phyloP scores from a whole-genome alignment of 139 green algal genomes.

The Picochlorum sp. region DNA sequence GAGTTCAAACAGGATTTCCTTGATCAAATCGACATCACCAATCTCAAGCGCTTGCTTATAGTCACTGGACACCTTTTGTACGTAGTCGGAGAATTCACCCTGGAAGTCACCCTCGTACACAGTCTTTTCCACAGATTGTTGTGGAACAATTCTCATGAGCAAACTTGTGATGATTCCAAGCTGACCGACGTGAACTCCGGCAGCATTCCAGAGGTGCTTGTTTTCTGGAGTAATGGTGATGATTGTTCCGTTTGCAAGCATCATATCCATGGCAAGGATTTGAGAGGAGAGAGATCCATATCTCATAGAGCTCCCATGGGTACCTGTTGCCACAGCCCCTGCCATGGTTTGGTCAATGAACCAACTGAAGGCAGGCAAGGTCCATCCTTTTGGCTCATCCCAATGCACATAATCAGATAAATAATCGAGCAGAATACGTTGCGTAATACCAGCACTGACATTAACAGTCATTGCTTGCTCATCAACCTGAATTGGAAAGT shows the following conservation, averaged over 20 bases:
- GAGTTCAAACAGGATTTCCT: conserved; percentile 9
- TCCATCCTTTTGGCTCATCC: conserved; percentile 50
- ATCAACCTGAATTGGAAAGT: conserved; percentile 42
- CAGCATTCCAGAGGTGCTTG: conserved; percentile 50
- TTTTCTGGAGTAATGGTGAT: conserved; percentile 37
- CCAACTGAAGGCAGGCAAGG: conserved; percentile 63
- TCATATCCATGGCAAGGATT: conserved; percentile 47
- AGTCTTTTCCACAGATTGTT: conserved; percentile 10
- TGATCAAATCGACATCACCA: conserved; percentile 10
- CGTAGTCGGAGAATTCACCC: conserved; percentile 6
- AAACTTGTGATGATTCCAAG: conserved; percentile 66
- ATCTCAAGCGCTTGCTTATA: conserved; percentile 27
- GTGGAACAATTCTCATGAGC: conserved; percentile 30
- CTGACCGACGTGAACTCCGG: conserved; percentile 41
- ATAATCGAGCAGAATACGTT: conserved; percentile 67
- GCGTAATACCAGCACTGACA: conserved; percentile 57
- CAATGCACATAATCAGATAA: conserved; percentile 60
- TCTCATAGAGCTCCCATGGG: conserved; percentile 62
- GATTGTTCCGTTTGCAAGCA: conserved; percentile 68
- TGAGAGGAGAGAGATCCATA: conserved; percentile 55
- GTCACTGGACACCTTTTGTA: conserved; percentile 27
- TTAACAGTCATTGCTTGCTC: conserved; percentile 51
- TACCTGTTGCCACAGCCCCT: conserved; percentile 71
- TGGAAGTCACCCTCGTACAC: background rate
- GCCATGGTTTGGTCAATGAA: conserved; percentile 79